Evolutionary conservation across 805 yeast species (phyloP), one percentile per base, ranked within the genome.

Genomic region (Candida nonsorbophila): DNA sequence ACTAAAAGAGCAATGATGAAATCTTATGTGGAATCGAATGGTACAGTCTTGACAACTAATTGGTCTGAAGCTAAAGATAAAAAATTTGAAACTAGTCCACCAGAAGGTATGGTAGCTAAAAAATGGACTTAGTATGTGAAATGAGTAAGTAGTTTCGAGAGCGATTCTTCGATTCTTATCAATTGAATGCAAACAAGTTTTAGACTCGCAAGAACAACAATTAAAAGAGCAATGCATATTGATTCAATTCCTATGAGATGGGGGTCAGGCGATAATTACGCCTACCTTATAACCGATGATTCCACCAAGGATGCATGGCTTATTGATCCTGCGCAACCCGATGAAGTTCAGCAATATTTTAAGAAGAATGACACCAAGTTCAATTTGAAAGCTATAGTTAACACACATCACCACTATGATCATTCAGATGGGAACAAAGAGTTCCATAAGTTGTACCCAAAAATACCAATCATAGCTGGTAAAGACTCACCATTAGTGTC

Each of bases 371-470:
- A 61, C 20, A 50, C 63, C 11, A 51, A 59, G 22, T 55, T 70
- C 22, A 72, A 79, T 28, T 56, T 92, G 30, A 67, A 66, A 24
- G 85, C 90, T 1, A 82, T 92, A 34, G 94, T 84, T 28, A 92
- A 92, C 57, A 92, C 97, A 1, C 99, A 92, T 51, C 98, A 92
- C 52, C 99, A 92, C 55, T 75, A 77, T 49, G 99, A 92, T 51
- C 99, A 92, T 57, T 67, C 96, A 2, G 96, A 85, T 14, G 97
- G 97, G 2, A 88, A 87, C 47, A 55, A 61, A 14, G 55, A 54
- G 25, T 50, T 63, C 49, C 74, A 72, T 26, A 40, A 42, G 19
- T 35, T 37, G 38, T 57, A 60, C 36, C 69, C 71, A 3, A 62
- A 58, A 5, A 50, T 79, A 17, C 84, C 87, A 1, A 58, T 88